These are phyloP conservation scores for Lepidium africanum DNA, from an alignment of 345 rosid species.

Conservation along the genomic window DNA sequence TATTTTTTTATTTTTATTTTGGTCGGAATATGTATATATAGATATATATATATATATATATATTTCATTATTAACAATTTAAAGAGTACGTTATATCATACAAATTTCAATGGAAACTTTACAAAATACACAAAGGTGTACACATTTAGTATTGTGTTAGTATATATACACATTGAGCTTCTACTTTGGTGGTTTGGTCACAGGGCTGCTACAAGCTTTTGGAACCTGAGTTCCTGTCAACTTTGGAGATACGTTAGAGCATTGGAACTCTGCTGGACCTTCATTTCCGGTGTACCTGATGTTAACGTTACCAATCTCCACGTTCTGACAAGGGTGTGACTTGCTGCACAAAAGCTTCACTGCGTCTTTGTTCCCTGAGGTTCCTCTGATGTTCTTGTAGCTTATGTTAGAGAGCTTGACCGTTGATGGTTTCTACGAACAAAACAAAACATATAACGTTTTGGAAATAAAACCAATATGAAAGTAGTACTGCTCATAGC, in stretches of 20 bases:
- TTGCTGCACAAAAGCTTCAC: slow-evolving; percentile 45
- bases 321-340: slow-evolving; percentile 34
- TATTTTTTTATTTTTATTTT: too few relatives aligned
- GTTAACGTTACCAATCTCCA: slow-evolving; percentile 34
- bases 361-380: slow-evolving; percentile 33
- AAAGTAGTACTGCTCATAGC: not conserved
- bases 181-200: slow-evolving; percentile 18
- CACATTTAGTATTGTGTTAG: slow-evolving; percentile 8
- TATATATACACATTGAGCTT: not conserved
- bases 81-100: not conserved
- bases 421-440: slow-evolving; percentile 12
- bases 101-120: not conserved
- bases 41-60: too few relatives aligned
- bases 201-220: slow-evolving; percentile 26
- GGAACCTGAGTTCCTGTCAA: slow-evolving; percentile 22
- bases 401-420: slow-evolving; percentile 17
- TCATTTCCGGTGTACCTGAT: slow-evolving; percentile 27
- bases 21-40: too few relatives aligned
- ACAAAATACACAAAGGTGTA: slow-evolving; percentile 4
- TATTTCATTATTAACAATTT: not conserved
- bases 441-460: not conserved
- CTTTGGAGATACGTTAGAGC: slow-evolving; percentile 35
- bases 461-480: not conserved
- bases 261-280: slow-evolving; percentile 26
- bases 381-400: slow-evolving; percentile 36